A percentile compares a stretch with the other conserved stretches of the same genome.
These are phyloP conservation scores for Aspergillus fijiensis DNA, from an alignment of 2,329 filamentous ascomycete genomes.

Conservation along the genomic window DNA sequence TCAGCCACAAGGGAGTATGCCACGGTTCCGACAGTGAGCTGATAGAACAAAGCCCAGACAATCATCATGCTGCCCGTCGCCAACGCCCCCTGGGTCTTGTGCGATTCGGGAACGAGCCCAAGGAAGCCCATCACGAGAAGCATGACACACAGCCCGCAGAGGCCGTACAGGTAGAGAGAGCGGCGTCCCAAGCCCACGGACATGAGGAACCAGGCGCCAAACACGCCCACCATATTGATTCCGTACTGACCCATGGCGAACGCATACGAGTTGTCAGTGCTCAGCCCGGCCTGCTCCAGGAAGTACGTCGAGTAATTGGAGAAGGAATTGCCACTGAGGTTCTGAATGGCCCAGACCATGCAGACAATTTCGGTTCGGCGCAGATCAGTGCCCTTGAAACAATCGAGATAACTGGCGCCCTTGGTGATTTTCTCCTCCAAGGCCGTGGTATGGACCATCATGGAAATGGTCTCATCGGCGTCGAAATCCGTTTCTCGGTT, in stretches of 20 bases:
- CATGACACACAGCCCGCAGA: conserved; percentile 72
- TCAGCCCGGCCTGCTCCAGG: conserved; percentile 55
- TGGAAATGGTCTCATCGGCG: conserved; percentile 78
- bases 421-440: conserved; percentile 73
- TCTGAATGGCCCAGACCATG: conserved; percentile 66
- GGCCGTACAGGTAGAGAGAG: conserved; percentile 71
- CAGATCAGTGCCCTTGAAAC: conserved; percentile 75
- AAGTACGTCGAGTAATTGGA: conserved; percentile 66
- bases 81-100: conserved; percentile 63
- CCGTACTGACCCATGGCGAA: conserved; percentile 61
- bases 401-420: conserved; percentile 75
- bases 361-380: conserved; percentile 74
- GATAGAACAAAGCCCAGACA: conserved; percentile 77
- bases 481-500: conserved; percentile 67
- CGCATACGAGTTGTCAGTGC: conserved; percentile 51
- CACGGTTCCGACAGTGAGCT: conserved; percentile 83
- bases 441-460: conserved; percentile 89
- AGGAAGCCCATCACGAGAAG: conserved; percentile 82
- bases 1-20: conserved; percentile 87
- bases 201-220: conserved; percentile 81
- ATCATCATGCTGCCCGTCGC: conserved; percentile 86
- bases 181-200: conserved; percentile 71
- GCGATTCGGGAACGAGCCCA: conserved; percentile 64
- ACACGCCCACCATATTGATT: conserved; percentile 76
- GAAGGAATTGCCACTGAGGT: conserved; percentile 63